Evolutionary conservation across 139 green algal genomes (phyloP).

Genomic region (Zygnema circumcarinatum): DNA sequence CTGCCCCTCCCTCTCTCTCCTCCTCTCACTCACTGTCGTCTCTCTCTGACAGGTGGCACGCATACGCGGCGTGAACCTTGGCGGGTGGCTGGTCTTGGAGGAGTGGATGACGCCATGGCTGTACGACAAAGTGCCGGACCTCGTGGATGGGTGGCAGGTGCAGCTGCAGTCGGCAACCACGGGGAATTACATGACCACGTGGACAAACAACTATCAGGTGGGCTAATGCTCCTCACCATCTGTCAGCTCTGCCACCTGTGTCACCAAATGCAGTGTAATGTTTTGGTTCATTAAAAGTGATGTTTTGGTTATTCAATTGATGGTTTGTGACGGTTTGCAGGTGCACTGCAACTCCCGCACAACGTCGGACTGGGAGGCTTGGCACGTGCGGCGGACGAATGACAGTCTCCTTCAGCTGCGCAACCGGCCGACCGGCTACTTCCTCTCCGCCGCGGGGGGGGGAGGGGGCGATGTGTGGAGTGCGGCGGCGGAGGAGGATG

Average conservation of each 20-base stretch:
- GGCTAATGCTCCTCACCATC: neutral
- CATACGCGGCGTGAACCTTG: conserved; percentile 41
- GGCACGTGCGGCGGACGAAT: neutral
- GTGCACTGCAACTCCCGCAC: conserved; percentile 3
- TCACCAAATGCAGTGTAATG: neutral
- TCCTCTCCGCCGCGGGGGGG: neutral
- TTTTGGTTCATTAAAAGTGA: neutral
- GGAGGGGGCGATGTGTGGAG: conserved; percentile 5
- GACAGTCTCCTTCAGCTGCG: neutral
- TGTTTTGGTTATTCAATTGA: neutral
- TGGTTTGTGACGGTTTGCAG: too few species aligned
- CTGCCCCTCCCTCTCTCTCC: neutral
- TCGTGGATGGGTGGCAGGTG: conserved; percentile 34
- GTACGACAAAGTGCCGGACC: conserved; percentile 43
- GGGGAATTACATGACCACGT: neutral
- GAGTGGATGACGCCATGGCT: conserved; percentile 41
- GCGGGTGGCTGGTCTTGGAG: conserved; percentile 31
- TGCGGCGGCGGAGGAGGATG: neutral
- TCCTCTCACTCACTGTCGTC: neutral
- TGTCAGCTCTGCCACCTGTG: neutral
- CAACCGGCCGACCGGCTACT: neutral
- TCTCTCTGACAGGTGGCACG: conserved; percentile 21
- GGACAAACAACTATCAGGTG: conserved; percentile 26
- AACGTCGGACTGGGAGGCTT: neutral
- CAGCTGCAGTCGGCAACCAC: conserved; percentile 29